Percentiles rank a stretch among this genome's conserved stretches.
Conservation (phyloP, 169 alveolate genomes). For the Plasmodium ovale region DNA sequence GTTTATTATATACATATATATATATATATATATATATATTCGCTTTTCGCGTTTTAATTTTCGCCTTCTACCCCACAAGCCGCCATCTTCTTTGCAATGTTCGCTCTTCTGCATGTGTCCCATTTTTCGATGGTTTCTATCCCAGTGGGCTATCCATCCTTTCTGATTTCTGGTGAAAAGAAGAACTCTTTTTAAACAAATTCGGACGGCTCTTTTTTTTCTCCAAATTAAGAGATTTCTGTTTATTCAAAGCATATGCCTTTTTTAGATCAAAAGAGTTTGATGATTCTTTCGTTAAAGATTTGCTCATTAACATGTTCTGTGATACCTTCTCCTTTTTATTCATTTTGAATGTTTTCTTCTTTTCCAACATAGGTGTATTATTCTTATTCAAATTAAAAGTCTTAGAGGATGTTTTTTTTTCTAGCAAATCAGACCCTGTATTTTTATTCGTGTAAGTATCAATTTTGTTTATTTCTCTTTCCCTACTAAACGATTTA, state of each 20-base stretch:
- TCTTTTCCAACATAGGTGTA: not conserved
- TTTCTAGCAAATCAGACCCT: not conserved
- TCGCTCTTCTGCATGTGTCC: no score
- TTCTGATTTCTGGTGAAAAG: not conserved
- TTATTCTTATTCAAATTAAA: not conserved
- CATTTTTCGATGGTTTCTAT: not conserved
- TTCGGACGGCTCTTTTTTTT: conserved; percentile 9
- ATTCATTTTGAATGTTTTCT: not conserved
- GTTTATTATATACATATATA: no score
- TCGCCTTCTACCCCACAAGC: no score
- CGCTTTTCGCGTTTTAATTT: no score
- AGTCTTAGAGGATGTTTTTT: not conserved
- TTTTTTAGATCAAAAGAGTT: conserved; percentile 22
- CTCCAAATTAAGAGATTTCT: conserved; percentile 2
- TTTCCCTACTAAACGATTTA: not conserved
- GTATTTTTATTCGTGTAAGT: conserved; percentile 2
- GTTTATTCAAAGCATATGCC: not conserved
- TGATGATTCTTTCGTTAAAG: conserved; percentile 12
- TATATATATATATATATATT: no score
- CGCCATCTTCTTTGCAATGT: no score
- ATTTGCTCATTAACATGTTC: conserved; percentile 1
- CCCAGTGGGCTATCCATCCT: not conserved
- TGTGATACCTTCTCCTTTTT: not conserved
- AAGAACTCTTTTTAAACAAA: not conserved
- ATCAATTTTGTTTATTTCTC: not conserved